Percentiles rank a stretch among this genome's conserved stretches.
phyloP scores from a whole-genome alignment of 495 filamentous ascomycete genomes.

The Hypomontagnella monticulosa region DNA sequence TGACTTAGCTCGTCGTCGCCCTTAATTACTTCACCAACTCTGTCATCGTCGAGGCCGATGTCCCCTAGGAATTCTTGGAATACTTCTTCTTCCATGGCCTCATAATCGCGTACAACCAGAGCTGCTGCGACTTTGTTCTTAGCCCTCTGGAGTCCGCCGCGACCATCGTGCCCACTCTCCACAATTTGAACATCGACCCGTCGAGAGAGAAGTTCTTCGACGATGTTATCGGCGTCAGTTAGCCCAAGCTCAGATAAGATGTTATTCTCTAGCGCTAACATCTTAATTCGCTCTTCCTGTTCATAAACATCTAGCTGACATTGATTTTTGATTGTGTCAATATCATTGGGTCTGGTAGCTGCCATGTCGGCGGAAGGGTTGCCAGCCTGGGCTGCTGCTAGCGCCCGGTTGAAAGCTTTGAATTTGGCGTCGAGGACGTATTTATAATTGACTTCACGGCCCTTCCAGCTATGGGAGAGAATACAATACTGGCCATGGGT shows the following conservation, averaged over 20 bases:
- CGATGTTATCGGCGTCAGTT: slow-evolving; percentile 26
- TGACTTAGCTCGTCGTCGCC: slow-evolving; percentile 4
- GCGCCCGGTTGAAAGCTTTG: slow-evolving; percentile 21
- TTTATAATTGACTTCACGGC: slow-evolving; percentile 50
- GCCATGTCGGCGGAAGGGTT: slow-evolving; percentile 18
- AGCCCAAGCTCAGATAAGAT: slow-evolving; percentile 22
- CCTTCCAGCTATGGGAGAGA: slow-evolving; percentile 61
- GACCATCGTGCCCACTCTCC: slow-evolving; percentile 27
- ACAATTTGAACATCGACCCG: slow-evolving; percentile 23
- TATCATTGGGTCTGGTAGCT: slow-evolving; percentile 11
- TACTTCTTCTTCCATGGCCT: slow-evolving; percentile 22
- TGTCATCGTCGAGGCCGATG: slow-evolving; percentile 25
- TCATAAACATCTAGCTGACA: slow-evolving; percentile 40
- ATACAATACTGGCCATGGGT: slow-evolving; percentile 55
- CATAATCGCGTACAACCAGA: slow-evolving; percentile 14
- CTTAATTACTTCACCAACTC: slow-evolving; percentile 13
- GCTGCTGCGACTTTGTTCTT: slow-evolving; percentile 23
- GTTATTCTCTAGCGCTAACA: slow-evolving; percentile 4
- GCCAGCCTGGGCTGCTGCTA: background rate
- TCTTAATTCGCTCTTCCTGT: slow-evolving; percentile 36
- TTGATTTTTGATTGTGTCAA: slow-evolving; percentile 30
- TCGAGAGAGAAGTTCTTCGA: slow-evolving; percentile 18
- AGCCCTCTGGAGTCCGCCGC: slow-evolving; percentile 23
- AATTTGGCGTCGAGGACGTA: slow-evolving; percentile 43
- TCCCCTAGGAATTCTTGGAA: slow-evolving; percentile 36